A percentile compares a stretch with the other conserved stretches of the same genome.
phyloP scores from a whole-genome alignment of 441 rosid genomes.

The Pelargonium exstipulatum region DNA sequence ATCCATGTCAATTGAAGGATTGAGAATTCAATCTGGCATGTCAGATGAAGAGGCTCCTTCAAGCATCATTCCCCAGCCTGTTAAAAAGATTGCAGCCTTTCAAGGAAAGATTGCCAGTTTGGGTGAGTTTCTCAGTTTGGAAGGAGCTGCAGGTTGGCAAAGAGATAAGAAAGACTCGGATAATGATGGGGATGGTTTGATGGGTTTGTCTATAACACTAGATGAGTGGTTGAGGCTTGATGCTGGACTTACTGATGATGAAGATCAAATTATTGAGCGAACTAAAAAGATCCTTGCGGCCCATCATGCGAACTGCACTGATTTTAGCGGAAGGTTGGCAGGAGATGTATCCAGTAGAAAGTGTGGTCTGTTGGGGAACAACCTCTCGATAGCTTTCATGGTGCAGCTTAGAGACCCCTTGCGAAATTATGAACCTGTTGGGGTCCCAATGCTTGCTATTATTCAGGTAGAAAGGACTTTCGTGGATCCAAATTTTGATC shows the following conservation, averaged over 20 bases:
- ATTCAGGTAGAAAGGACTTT: slow-evolving; percentile 47
- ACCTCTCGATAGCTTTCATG: slow-evolving; percentile 44
- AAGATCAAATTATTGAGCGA: slow-evolving; percentile 29
- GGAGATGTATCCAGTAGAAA: slow-evolving; percentile 26
- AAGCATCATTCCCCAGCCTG: slow-evolving; percentile 29
- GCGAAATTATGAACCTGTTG: slow-evolving; percentile 59
- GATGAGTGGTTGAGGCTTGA: slow-evolving; percentile 66
- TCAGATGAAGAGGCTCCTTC: slow-evolving; percentile 53
- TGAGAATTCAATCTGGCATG: slow-evolving; percentile 64
- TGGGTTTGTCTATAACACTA: slow-evolving; percentile 41
- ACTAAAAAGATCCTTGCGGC: slow-evolving; percentile 25
- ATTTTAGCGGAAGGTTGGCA: slow-evolving; percentile 19
- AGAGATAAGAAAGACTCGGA: slow-evolving; percentile 20
- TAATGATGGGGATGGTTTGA: slow-evolving; percentile 35
- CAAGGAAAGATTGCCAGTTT: slow-evolving; percentile 23
- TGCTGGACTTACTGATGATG: slow-evolving; percentile 27
- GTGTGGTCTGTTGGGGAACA: slow-evolving; percentile 34
- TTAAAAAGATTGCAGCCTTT: slow-evolving; percentile 16
- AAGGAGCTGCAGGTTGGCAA: slow-evolving; percentile 23
- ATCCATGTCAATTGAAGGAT: slow-evolving; percentile 50
- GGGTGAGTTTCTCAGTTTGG: slow-evolving; percentile 22
- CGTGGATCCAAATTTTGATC: slow-evolving; percentile 21
- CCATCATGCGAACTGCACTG: slow-evolving; percentile 36
- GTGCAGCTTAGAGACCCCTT: slow-evolving; percentile 65
- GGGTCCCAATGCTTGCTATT: slow-evolving; percentile 65